Percentiles rank a stretch among this genome's conserved stretches.
Evolutionary conservation across 129 eudicot genomes (phyloP).

Genomic region (Kitagawia praeruptora): DNA sequence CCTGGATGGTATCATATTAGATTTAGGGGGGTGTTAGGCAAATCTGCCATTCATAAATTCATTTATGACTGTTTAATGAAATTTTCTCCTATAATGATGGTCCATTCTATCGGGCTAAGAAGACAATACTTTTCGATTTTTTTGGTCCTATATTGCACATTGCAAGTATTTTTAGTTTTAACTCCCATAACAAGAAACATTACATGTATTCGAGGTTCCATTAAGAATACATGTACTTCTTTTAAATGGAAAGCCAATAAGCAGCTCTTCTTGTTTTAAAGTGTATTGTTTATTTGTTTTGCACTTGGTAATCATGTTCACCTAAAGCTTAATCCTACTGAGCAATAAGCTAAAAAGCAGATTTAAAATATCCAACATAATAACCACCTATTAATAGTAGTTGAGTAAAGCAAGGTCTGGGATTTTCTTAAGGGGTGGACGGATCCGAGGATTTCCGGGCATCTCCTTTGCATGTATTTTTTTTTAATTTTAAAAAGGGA

Average conservation of each 20-base stretch:
- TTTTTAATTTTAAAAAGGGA: background rate
- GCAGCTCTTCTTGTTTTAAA: background rate
- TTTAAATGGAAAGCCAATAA: background rate
- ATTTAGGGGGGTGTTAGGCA: too few relatives aligned
- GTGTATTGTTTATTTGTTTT: too few relatives aligned
- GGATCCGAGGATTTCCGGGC: background rate
- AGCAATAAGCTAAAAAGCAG: background rate
- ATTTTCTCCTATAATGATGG: background rate
- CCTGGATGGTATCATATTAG: too few relatives aligned
- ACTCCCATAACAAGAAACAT: background rate
- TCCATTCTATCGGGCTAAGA: too few relatives aligned
- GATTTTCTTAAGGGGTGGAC: background rate
- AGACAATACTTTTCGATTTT: background rate
- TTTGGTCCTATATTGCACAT: background rate
- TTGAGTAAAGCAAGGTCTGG: background rate
- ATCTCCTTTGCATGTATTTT: background rate
- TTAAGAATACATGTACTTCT: background rate
- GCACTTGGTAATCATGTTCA: background rate
- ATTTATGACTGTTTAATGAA: too few relatives aligned
- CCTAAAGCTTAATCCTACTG: background rate
- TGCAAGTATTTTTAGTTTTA: background rate
- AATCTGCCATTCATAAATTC: too few relatives aligned
- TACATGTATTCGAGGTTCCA: background rate
- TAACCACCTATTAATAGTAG: background rate
- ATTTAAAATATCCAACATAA: background rate